These are phyloP conservation scores for Begonia fuchsioides DNA, from an alignment of 306 rosid species.

Conservation along the genomic window DNA sequence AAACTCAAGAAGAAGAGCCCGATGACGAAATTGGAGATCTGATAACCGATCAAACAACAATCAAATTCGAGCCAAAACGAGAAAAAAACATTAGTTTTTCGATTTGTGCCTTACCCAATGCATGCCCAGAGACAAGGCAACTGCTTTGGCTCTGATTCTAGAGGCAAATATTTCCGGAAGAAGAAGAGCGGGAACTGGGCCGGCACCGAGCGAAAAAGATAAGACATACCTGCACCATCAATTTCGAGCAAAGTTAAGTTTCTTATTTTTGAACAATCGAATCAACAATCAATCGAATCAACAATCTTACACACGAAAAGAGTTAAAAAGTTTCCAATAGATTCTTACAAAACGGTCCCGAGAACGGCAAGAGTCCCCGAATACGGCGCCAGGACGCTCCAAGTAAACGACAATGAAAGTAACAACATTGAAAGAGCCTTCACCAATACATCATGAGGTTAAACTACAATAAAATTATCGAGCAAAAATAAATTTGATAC, in stretches of 20 bases:
- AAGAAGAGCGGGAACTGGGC: conserved; percentile 98
- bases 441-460: not conserved
- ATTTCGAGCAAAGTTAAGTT: conserved; percentile 7
- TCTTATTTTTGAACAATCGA: not conserved
- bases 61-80: conserved; percentile 5
- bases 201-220: conserved; percentile 97
- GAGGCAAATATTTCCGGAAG: conserved; percentile 95
- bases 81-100: not conserved
- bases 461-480: too few relatives aligned
- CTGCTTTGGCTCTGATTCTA: conserved; percentile 94
- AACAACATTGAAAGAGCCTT: conserved; percentile 97
- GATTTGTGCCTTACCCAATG: conserved; percentile 67
- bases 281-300: not conserved
- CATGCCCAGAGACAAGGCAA: conserved; percentile 81
- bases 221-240: conserved; percentile 55
- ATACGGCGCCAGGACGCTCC: conserved; percentile 70
- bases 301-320: not conserved
- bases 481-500: too few relatives aligned
- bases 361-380: conserved; percentile 74
- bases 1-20: conserved; percentile 94
- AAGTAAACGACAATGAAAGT: conserved; percentile 71
- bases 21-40: conserved; percentile 80
- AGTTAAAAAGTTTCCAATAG: not conserved
- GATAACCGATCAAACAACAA: conserved; percentile 11
- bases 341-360: conserved; percentile 86